Evolutionary conservation across 805 yeast genomes (phyloP).

Genomic region (Wickerhamiella azymoides): DNA sequence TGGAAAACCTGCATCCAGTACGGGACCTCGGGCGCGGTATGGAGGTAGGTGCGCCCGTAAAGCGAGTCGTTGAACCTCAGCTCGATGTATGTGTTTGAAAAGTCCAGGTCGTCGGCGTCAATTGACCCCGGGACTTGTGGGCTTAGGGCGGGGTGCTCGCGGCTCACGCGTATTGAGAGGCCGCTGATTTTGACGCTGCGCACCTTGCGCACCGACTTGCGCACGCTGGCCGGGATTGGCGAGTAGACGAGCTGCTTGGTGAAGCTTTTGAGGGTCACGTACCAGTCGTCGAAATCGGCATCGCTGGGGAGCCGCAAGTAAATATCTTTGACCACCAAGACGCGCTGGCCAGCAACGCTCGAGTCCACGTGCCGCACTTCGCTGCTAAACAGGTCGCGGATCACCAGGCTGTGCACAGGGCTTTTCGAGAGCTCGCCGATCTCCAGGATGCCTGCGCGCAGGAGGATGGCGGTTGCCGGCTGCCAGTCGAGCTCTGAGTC

Average conservation of each 20-base stretch:
- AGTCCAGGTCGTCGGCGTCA: slow-evolving; percentile 9
- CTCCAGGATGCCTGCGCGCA: slow-evolving; percentile 14
- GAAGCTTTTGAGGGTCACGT: slow-evolving; percentile 19
- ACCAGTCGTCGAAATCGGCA: slow-evolving; percentile 24
- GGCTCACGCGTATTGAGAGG: neutral
- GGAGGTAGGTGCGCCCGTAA: slow-evolving; percentile 63
- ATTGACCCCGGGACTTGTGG: slow-evolving; percentile 8
- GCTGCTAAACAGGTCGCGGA: slow-evolving; percentile 9
- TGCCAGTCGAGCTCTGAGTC: slow-evolving; percentile 14
- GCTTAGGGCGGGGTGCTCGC: slow-evolving; percentile 6
- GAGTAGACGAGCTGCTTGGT: slow-evolving; percentile 20
- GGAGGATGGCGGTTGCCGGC: slow-evolving; percentile 12
- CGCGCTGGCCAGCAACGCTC: slow-evolving; percentile 13
- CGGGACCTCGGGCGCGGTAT: slow-evolving; percentile 39
- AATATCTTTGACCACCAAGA: slow-evolving; percentile 18
- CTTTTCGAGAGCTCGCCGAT: slow-evolving; percentile 8
- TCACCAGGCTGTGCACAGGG: slow-evolving; percentile 9
- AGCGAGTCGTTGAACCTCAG: slow-evolving; percentile 56
- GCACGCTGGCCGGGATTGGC: slow-evolving; percentile 3
- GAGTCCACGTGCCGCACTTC: slow-evolving; percentile 14
- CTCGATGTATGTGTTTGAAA: slow-evolving; percentile 44
- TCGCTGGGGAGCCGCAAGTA: slow-evolving; percentile 18
- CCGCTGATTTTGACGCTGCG: slow-evolving; percentile 7
- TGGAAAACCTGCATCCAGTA: slow-evolving; percentile 75
- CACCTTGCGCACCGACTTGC: slow-evolving; percentile 13